These are phyloP conservation scores for Solanum pennellii DNA, from an alignment of 257 asterid species.

Conservation along the genomic window DNA sequence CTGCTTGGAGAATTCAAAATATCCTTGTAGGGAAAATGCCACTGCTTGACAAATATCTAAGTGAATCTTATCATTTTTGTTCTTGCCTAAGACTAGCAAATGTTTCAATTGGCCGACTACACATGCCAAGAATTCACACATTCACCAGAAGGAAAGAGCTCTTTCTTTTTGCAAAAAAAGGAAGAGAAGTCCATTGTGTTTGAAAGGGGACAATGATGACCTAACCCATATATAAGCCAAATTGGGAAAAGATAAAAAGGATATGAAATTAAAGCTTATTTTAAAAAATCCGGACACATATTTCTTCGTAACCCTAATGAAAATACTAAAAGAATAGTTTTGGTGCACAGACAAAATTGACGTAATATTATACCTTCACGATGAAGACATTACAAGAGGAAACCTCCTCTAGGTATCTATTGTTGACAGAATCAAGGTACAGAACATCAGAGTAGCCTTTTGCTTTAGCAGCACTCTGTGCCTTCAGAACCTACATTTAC, in stretches of 20 bases:
- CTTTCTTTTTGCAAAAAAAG: background rate
- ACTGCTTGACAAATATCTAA: background rate
- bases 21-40: background rate
- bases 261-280: background rate
- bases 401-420: constrained; percentile 84
- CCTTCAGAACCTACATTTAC: constrained; percentile 57
- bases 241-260: background rate
- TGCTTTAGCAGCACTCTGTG: constrained; percentile 90
- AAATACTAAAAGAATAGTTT: background rate
- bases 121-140: background rate
- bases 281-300: background rate
- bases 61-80: background rate
- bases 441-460: constrained; percentile 89
- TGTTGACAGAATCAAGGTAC: constrained; percentile 70
- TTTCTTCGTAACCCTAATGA: background rate
- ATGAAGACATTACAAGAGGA: constrained; percentile 91
- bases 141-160: background rate
- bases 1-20: background rate
- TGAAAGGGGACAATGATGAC: background rate
- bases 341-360: background rate
- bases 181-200: background rate
- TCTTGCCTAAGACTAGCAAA: background rate
- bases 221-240: background rate
- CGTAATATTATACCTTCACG: constrained; percentile 46
- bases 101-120: background rate